Evolutionary conservation across 768 basidiomycete species (phyloP), one percentile per base, ranked within the genome.

Genomic region (Postia placenta): DNA sequence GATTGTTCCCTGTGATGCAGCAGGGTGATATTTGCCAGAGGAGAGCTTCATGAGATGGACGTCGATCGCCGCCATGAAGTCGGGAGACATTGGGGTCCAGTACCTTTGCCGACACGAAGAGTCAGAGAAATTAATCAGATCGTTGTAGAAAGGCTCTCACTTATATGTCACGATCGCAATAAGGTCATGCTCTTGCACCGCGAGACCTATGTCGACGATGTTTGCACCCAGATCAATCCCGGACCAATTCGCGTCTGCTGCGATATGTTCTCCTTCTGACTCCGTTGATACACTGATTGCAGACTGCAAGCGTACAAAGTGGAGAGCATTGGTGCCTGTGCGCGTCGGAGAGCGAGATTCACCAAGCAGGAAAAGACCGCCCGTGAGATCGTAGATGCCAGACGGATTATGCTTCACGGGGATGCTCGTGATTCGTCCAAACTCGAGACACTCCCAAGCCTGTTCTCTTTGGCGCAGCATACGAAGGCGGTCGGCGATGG

Each of bases 381-480:
- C 53, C 20, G 59, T 60, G n/a, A 62, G 51, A 42, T 62, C 60
- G 48, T 62, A 62, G 6, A 62, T 62, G 9, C 58, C 51, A 3
- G 56, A 57, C 0, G 60, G 56, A 11, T 48, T 45, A 42, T 56
- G 58, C 3, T 24, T 5, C 11, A 58, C 49, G 19, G 41, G 12
- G 11, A 55, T 38, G 1, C 45, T 19, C 23, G 24, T 45, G 11
- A 45, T 38, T 26, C 52, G 51, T 2, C 44, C 38, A 25, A 55
- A 42, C 23, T 56, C 50, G 2, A 55, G 25, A 2, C 17, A 11
- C 19, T 48, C 17, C 55, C 58, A 59, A 2, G 55, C 53, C 12
- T 45, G 11, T 41, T 55, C 51, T 35, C 50, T 51, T 11, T 19
- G 30, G 5, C 30, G 44, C 23, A 58, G 27, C 1, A 53, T 30